phyloP scores from a whole-genome alignment of 805 yeast species.

The Saccharomycodes ludwigii region DNA sequence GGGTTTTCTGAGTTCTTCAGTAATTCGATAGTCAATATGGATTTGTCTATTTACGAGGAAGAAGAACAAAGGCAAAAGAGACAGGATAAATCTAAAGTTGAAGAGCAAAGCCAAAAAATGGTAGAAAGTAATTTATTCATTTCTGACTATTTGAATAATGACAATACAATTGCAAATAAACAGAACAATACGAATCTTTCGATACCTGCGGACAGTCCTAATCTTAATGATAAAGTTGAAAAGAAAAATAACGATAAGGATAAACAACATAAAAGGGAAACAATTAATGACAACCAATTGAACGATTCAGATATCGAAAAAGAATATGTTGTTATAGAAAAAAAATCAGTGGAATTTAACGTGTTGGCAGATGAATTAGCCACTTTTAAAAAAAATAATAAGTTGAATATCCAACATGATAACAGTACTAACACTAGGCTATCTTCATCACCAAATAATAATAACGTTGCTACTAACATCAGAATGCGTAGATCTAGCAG shows the following conservation, averaged over 20 bases:
- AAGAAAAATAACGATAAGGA: conserved; percentile 9
- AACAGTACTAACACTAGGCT: neutral
- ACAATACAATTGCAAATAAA: conserved; percentile 12
- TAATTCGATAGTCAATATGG: conserved; percentile 50
- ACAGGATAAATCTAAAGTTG: conserved; percentile 41
- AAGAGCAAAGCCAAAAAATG: conserved; percentile 21
- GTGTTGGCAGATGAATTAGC: conserved; percentile 90
- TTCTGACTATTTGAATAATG: conserved; percentile 55
- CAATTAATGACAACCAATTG: neutral
- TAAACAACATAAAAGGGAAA: conserved; percentile 4
- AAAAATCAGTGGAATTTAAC: conserved; percentile 88
- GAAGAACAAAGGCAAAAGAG: conserved; percentile 36
- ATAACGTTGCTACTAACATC: neutral
- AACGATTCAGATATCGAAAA: conserved; percentile 45
- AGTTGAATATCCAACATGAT: neutral
- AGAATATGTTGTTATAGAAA: conserved; percentile 91
- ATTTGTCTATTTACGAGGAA: conserved; percentile 28
- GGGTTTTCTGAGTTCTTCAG: conserved; percentile 80
- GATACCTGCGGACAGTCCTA: conserved; percentile 3
- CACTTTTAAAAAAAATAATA: conserved; percentile 3
- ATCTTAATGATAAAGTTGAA: neutral
- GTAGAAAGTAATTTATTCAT: conserved; percentile 68
- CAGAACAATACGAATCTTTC: conserved; percentile 10
- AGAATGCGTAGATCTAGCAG: too few relatives aligned
- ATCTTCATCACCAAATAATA: neutral